Evolutionary conservation across 2,329 filamentous ascomycete species (phyloP), one percentile per base, ranked within the genome.

Genomic region (Cladophialophora bantiana): DNA sequence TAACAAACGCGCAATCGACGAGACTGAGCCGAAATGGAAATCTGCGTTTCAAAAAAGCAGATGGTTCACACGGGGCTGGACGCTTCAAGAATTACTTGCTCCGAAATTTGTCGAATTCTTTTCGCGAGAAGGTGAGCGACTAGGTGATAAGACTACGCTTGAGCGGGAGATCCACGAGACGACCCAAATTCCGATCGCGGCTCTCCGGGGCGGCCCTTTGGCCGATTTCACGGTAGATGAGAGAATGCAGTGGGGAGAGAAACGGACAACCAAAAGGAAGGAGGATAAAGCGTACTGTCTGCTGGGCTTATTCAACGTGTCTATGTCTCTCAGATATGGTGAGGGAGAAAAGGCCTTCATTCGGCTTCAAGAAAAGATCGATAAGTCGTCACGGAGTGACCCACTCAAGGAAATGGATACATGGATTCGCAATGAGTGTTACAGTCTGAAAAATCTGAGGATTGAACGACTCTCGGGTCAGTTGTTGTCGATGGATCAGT

Each of bases 91-190:
- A 55, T 64, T 73, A 34, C 60, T 73, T 13, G 75, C 74, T 3
- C 76, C 75, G 3, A 10, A 15, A 45, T 59, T 36, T 4, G 72
- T 77, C 26, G 71, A 73, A 34, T 78, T 77, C 70, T 78, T 73
- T 56, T 65, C 70, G 6, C 35, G 59, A 2, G 70, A 74, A 5
- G 48, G 69, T 9, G 38, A 34, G 26, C 55, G 35, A 5, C 67
- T 78, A 10, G 75, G 75, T 20, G 62, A 71, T 40, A 77, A 75
- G 66, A 60, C 12, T 10, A 70, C 67, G 31, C 70, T 75, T 18
- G 65, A 66, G 59, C 38, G 69, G 32, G 48, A 61, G 7, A 71
- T 77, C 48, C 63, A 72, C 59, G 56, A 72, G 13, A 70, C 74
- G 7, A 77, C 74, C 7, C 53, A 56, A 0, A 73, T 77, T 34